Conservation (phyloP, 805 yeast genomes). For the Kuraishia cidri region DNA sequence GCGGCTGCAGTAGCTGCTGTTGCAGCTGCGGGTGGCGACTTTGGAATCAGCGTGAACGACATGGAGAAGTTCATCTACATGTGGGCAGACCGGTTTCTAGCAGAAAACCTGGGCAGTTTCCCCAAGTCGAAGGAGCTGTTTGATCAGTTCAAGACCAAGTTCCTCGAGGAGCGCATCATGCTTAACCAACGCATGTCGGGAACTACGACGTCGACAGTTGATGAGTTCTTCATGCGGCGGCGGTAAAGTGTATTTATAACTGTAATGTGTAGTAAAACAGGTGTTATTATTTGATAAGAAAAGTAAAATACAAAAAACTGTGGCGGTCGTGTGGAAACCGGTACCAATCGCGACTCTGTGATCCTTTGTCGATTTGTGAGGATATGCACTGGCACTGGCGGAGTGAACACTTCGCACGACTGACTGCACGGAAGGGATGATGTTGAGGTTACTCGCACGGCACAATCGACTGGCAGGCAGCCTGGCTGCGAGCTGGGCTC, state of each 20-base stretch:
- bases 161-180: constrained; percentile 16
- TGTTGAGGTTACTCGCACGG: too few species aligned
- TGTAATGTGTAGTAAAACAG: background rate
- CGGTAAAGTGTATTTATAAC: too few species aligned
- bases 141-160: constrained; percentile 17
- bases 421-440: too few species aligned
- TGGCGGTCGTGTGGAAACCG: too few species aligned
- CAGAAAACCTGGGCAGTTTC: constrained; percentile 13
- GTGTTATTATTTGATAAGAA: too few species aligned
- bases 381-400: too few species aligned
- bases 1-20: background rate
- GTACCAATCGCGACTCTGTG: too few species aligned
- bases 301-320: too few species aligned
- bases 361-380: too few species aligned
- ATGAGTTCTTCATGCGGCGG: constrained; percentile 3
- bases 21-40: background rate
- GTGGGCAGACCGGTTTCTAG: constrained; percentile 20
- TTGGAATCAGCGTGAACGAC: constrained; percentile 7
- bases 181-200: constrained; percentile 1
- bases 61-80: constrained; percentile 23
- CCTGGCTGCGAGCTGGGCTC: too few species aligned
- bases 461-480: too few species aligned
- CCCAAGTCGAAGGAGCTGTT: constrained; percentile 17
- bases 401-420: too few species aligned
- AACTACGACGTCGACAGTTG: constrained; percentile 2